These are phyloP conservation scores for Leucocoprinus birnbaumii DNA, from an alignment of 768 basidiomycete species.

Conservation along the genomic window DNA sequence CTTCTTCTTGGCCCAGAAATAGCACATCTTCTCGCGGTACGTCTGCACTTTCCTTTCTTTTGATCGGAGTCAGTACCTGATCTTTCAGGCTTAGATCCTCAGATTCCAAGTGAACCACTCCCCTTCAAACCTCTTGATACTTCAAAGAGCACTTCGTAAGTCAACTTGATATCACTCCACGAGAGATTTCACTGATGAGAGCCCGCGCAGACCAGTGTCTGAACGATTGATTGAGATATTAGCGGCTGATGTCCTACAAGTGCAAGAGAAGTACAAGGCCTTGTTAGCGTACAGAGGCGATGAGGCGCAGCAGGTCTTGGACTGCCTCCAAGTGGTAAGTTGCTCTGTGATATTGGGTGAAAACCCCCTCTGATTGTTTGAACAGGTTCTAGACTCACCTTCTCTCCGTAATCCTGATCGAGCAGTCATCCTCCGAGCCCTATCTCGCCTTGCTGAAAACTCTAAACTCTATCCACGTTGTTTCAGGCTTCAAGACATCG, in stretches of 20 bases:
- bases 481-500: constrained; percentile 19
- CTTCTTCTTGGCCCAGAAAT: not conserved
- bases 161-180: too few species aligned
- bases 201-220: not conserved
- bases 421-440: constrained; percentile 5
- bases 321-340: constrained; percentile 13
- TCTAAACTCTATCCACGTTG: constrained; percentile 27
- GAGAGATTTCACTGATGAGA: not conserved
- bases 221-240: not conserved
- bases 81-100: not conserved
- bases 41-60: not conserved
- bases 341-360: not conserved
- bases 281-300: constrained; percentile 9
- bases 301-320: constrained; percentile 11
- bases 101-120: not conserved
- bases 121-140: not conserved
- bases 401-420: not conserved
- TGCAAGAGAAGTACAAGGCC: constrained; percentile 5
- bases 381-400: constrained; percentile 4
- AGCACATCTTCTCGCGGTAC: not conserved
- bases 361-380: not conserved
- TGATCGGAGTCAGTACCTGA: not conserved
- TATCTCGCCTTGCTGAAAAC: constrained; percentile 20
- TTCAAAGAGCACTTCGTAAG: not conserved
- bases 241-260: constrained; percentile 2